Evolutionary conservation across 2,329 filamentous ascomycete species (phyloP).

Genomic region (Trichophyton verrucosum): DNA sequence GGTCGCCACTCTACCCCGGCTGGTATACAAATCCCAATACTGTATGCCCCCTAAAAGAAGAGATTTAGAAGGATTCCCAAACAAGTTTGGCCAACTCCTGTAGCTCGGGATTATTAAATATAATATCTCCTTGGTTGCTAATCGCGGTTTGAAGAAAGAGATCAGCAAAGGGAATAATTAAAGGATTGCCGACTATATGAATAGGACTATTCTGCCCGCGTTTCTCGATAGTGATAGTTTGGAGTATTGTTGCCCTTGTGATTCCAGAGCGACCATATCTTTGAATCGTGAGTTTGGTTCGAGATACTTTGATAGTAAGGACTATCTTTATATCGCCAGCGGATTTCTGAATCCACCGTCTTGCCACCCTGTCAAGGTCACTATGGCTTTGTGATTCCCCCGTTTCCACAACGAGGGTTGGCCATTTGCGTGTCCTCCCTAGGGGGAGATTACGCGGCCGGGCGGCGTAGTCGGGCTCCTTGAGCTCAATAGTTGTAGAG

Average conservation of each 20-base stretch:
- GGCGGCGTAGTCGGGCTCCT: conserved; percentile 5
- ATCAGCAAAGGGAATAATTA: conserved; percentile 7
- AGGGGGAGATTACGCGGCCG: background rate
- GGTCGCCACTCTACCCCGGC: conserved; percentile 3
- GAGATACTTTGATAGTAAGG: conserved; percentile 3
- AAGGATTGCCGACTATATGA: background rate
- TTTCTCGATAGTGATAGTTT: background rate
- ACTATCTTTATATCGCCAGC: conserved; percentile 1
- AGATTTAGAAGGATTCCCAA: background rate
- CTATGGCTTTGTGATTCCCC: background rate
- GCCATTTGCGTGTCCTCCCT: conserved; percentile 4
- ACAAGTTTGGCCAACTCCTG: background rate
- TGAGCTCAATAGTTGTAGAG: background rate
- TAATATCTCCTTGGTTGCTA: background rate
- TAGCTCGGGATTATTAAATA: background rate
- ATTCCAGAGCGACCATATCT: background rate
- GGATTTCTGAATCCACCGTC: background rate
- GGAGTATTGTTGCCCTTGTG: background rate
- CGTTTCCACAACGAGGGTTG: conserved; percentile 4
- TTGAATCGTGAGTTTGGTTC: background rate
- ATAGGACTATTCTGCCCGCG: background rate
- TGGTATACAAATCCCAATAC: background rate
- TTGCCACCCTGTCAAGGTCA: background rate
- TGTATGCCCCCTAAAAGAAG: conserved; percentile 2
- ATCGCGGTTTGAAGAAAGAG: conserved; percentile 5